Conservation (phyloP, 805 yeast genomes). For the Lipomyces yamadae region DNA sequence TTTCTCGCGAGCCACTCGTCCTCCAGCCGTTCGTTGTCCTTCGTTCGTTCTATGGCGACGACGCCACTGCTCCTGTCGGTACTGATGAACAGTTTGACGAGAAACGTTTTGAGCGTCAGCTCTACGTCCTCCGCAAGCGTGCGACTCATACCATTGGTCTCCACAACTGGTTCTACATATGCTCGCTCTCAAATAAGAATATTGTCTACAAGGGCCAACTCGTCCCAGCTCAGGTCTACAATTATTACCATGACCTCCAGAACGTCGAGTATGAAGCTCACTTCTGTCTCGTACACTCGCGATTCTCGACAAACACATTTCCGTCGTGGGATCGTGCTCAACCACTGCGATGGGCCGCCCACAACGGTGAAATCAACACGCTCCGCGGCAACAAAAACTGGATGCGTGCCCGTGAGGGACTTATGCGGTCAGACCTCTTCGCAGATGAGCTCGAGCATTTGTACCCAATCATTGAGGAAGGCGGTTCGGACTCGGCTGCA, state of each 20-base stretch:
- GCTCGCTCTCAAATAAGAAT: slow-evolving; percentile 84
- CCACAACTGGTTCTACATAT: slow-evolving; percentile 96
- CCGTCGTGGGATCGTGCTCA: slow-evolving; percentile 99
- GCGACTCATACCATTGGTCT: slow-evolving; percentile 88
- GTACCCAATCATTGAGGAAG: slow-evolving; percentile 96
- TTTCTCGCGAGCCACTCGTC: slow-evolving; percentile 88
- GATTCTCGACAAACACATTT: slow-evolving; percentile 97
- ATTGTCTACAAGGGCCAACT: slow-evolving; percentile 98
- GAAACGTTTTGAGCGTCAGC: slow-evolving; percentile 75
- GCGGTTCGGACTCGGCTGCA: slow-evolving; percentile 98
- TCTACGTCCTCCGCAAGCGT: slow-evolving; percentile 86
- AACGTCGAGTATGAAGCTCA: slow-evolving; percentile 93
- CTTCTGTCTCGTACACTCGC: slow-evolving; percentile 93
- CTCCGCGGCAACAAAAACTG: slow-evolving; percentile 97
- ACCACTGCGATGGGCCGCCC: slow-evolving; percentile 96
- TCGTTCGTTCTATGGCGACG: slow-evolving; percentile 54
- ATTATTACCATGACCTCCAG: slow-evolving; percentile 89
- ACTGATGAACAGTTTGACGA: slow-evolving; percentile 59
- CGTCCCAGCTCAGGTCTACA: slow-evolving; percentile 94
- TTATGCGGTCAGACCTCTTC: slow-evolving; percentile 83
- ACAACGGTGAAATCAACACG: slow-evolving; percentile 98
- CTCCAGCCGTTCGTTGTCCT: slow-evolving; percentile 92
- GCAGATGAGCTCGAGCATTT: slow-evolving; percentile 90
- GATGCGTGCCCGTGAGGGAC: slow-evolving; percentile 99
- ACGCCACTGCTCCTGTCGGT: slow-evolving; percentile 53